Evolutionary conservation across 768 basidiomycete species (phyloP).

Genomic region (Chalciporus sphaerocephalus): DNA sequence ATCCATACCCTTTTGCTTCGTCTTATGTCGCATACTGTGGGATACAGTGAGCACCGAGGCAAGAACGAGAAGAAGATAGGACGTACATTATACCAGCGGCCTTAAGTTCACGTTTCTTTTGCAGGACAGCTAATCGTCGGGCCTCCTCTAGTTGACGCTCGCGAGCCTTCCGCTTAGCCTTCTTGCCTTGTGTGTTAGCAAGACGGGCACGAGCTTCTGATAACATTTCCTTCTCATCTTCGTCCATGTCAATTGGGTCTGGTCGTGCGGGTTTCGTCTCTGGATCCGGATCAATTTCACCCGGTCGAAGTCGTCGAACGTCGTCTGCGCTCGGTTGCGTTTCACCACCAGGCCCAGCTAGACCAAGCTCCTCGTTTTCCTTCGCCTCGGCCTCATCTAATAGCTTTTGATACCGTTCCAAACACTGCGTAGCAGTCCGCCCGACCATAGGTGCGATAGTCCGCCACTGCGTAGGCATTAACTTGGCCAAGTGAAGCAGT

Average conservation of each 20-base stretch:
- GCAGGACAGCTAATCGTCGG: conserved; percentile 85
- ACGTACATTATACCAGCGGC: conserved; percentile 94
- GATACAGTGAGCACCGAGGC: conserved; percentile 3
- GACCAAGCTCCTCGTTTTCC: conserved; percentile 91
- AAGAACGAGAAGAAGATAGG: neutral
- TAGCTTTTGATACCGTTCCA: conserved; percentile 97
- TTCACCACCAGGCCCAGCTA: conserved; percentile 78
- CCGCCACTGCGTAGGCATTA: conserved; percentile 99
- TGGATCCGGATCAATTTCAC: conserved; percentile 98
- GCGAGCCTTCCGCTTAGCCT: conserved; percentile 97
- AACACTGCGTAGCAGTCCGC: conserved; percentile 93
- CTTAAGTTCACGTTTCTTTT: conserved; percentile 97
- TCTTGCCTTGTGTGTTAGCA: conserved; percentile 99
- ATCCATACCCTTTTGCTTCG: conserved; percentile 97
- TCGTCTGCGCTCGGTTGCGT: conserved; percentile 89
- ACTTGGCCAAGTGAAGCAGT: conserved; percentile 91
- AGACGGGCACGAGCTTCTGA: conserved; percentile 97
- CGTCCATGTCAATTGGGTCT: conserved; percentile 99
- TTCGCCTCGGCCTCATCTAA: conserved; percentile 96
- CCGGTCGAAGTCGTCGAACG: conserved; percentile 81
- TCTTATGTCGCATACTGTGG: conserved; percentile 82
- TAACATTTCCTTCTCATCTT: conserved; percentile 99
- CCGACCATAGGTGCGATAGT: conserved; percentile 99
- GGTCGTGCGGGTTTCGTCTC: conserved; percentile 98
- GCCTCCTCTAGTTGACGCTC: conserved; percentile 98